Evolutionary conservation across 495 filamentous ascomycete species (phyloP).

Genomic region (Diplogelasinospora grovesii): DNA sequence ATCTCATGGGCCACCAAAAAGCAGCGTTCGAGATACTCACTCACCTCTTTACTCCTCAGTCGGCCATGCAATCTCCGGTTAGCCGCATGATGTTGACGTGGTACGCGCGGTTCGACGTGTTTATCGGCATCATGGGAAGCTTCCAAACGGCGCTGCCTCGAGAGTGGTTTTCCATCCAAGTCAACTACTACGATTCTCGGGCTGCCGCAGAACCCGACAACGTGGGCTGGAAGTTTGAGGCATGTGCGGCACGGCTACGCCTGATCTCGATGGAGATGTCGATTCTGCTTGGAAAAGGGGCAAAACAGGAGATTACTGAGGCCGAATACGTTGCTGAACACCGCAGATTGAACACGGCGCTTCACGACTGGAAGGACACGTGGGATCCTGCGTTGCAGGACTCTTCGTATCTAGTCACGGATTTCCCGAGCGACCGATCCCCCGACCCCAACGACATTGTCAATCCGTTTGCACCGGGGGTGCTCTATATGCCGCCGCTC

Average conservation of each 20-base stretch:
- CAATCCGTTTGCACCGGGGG: slow-evolving; percentile 61
- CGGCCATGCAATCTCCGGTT: slow-evolving; percentile 61
- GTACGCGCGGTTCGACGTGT: slow-evolving; percentile 87
- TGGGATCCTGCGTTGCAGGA: slow-evolving; percentile 55
- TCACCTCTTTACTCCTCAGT: slow-evolving; percentile 69
- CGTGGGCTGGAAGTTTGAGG: slow-evolving; percentile 58
- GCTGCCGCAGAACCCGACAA: slow-evolving; percentile 54
- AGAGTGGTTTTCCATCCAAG: slow-evolving; percentile 69
- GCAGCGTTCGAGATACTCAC: slow-evolving; percentile 78
- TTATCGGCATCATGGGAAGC: slow-evolving; percentile 74
- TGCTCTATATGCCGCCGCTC: slow-evolving; percentile 59
- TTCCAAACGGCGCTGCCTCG: slow-evolving; percentile 64
- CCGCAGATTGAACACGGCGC: slow-evolving; percentile 42
- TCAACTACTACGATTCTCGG: slow-evolving; percentile 56
- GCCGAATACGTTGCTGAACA: slow-evolving; percentile 62
- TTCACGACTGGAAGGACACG: slow-evolving; percentile 50
- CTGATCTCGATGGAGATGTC: slow-evolving; percentile 77
- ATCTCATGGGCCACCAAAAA: slow-evolving; percentile 84
- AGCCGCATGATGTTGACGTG: slow-evolving; percentile 69
- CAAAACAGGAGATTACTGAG: slow-evolving; percentile 52
- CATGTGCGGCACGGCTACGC: slow-evolving; percentile 57
- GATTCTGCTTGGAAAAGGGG: slow-evolving; percentile 65
- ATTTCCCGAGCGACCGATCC: slow-evolving; percentile 46
- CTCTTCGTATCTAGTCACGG: slow-evolving; percentile 49
- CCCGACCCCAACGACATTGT: slow-evolving; percentile 58